Evolutionary conservation across 2,329 filamentous ascomycete genomes (phyloP).

Genomic region (Venturia pyrina): DNA sequence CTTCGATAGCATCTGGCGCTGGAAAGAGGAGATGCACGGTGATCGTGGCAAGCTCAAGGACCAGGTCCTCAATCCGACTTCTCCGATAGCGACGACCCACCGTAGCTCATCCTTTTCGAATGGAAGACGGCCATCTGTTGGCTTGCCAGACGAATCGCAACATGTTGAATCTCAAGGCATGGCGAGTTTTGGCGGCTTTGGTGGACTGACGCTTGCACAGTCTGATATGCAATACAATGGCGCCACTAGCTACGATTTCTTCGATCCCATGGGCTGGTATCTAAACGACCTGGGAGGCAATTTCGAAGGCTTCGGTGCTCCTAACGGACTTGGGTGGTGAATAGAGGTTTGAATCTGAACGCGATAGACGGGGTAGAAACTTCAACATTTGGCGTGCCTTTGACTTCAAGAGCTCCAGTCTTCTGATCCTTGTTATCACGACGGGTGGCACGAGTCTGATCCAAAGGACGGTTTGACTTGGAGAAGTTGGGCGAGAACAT

Average conservation of each 20-base stretch:
- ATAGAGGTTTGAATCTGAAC: neutral
- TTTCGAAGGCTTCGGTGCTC: neutral
- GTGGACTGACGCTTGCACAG: slow-evolving; percentile 22
- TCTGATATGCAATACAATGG: slow-evolving; percentile 22
- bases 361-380: neutral
- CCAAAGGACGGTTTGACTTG: neutral
- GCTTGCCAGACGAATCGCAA: slow-evolving; percentile 10
- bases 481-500: neutral
- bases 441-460: neutral
- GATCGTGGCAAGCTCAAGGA: slow-evolving; percentile 37
- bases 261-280: slow-evolving; percentile 90
- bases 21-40: slow-evolving; percentile 61
- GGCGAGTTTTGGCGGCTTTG: slow-evolving; percentile 20
- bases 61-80: slow-evolving; percentile 77
- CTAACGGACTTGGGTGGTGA: slow-evolving; percentile 2
- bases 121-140: slow-evolving; percentile 18
- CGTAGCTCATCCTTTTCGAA: slow-evolving; percentile 41
- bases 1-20: slow-evolving; percentile 77
- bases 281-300: slow-evolving; percentile 57
- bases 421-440: neutral
- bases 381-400: slow-evolving; percentile 1
- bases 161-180: slow-evolving; percentile 3
- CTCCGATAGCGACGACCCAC: slow-evolving; percentile 62
- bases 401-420: neutral
- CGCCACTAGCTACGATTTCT: slow-evolving; percentile 52